Evolutionary conservation across 495 filamentous ascomycete species (phyloP), one percentile per base, ranked within the genome.

Genomic region (Rusavskia elegans): DNA sequence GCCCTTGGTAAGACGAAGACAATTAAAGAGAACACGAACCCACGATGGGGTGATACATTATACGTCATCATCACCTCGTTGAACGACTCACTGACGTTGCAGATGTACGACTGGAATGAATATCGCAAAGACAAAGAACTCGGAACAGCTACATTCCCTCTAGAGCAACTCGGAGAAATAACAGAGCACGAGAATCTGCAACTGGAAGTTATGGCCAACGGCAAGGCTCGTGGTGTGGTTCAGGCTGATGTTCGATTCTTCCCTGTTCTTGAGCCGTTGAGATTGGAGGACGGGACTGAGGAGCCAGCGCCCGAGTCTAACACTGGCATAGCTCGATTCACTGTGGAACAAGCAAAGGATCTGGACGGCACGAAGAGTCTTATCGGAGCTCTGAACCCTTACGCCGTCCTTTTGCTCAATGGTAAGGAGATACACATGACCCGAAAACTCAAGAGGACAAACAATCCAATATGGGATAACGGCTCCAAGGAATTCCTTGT

Each of bases 71-170:
- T 99, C 57, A 90, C 86, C 8, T 93, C 85, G 20, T 82, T 92
- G 56, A 83, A 83, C 45, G 92, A 97, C 61, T 70, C 82, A 16
- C 72, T 99, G 53, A 89, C 87, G 25, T 70, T 97, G 40, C 76
- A 82, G 30, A 63, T 94, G 27, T 96, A 77, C 59, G 92, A 99
- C 66, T 97, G 80, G 76, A 99, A 99, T 56, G 93, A 96, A 46
- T 82, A 80, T 65, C 79, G 92, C 53, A 97, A 97, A 71, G 88
- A 97, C 67, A 95, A 95, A 72, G 87, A 94, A 62, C 80, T 99
- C 49, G 93, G 93, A 39, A 73, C 77, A 38, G 84, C 85, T 5
- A 85, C 81, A 3, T 99, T 97, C 64, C 70, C 79, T 11, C 69
- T 99, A 36, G 89, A 96, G 53, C 79, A 82, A 39, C 64, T 97